phyloP scores from a whole-genome alignment of 2,329 filamentous ascomycete genomes.

The Colletotrichum gloeosporioides region DNA sequence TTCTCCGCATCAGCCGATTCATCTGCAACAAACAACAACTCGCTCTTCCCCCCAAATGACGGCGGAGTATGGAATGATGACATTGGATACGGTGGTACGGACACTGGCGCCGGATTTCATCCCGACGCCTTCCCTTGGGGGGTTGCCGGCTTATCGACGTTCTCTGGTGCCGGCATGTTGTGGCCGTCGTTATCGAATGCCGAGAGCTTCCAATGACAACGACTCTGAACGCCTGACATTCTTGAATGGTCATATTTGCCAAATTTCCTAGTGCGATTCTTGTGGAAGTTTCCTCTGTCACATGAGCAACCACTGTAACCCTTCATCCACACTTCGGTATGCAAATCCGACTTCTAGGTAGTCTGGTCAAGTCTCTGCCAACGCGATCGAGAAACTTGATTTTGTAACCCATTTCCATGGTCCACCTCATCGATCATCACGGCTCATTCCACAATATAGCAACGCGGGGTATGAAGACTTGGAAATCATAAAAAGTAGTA shows the following conservation, averaged over 20 bases:
- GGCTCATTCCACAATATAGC: not conserved
- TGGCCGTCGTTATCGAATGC: constrained; percentile 42
- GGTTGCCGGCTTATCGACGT: not conserved
- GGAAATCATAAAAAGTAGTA: not conserved
- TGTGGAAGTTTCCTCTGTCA: not conserved
- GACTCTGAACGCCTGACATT: constrained; percentile 28
- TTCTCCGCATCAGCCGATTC: not conserved
- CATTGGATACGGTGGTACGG: not conserved
- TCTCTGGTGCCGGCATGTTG: constrained; percentile 33
- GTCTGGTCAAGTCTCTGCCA: not conserved
- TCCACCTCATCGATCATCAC: not conserved
- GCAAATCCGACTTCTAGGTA: not conserved
- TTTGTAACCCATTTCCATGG: not conserved
- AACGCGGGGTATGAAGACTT: not conserved
- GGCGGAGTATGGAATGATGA: not conserved
- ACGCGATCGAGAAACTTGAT: not conserved
- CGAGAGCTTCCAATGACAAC: not conserved
- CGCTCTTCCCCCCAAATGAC: not conserved
- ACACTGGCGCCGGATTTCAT: constrained; percentile 21
- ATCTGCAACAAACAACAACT: not conserved
- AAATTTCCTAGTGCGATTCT: not conserved
- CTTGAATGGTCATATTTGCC: not conserved
- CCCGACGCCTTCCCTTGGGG: constrained; percentile 19
- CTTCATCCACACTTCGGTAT: not conserved
- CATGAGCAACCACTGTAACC: not conserved